Evolutionary conservation across 2,329 filamentous ascomycete species (phyloP), one percentile per base, ranked within the genome.

Genomic region (Diaporthe citriasiana): DNA sequence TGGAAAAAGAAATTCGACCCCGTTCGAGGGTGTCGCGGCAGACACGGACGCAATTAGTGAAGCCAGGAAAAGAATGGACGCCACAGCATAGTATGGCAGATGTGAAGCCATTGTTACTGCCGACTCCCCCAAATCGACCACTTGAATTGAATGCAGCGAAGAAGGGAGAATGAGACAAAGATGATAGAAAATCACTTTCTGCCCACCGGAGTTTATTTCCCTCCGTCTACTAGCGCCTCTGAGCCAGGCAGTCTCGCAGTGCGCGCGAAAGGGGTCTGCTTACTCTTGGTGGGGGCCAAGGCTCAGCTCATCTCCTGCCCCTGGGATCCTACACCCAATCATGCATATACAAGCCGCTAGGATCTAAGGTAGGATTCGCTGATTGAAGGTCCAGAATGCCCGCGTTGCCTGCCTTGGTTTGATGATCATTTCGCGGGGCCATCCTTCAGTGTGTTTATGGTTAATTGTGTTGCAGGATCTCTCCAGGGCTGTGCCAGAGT

Each of bases 1-100:
- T 13, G 60, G 71, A 35, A 73, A 73, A 7, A 73, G 71, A 47
- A 73, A 69, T 7, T 69, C 50, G 15, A 73, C 71, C 13, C 71
- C 60, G 35, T 70, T 73, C 17, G 51, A 33, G 19, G 51, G 51
- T 17, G 71, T 73, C 60, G 69, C 51, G 45, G 56, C 70, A 38
- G 47, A 68, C 45, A 40, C 63, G 35, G 22, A 40, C 47, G 47
- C 33, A 15, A 53, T 15, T 13, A 68, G 12, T 27, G 27, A n/a
- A 27, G 33, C 45, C 33, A 53, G 33, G 22, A 53, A 68, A 45
- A 68, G 63, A 68, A 13, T 15, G n/a, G 60, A 38, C 22, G n/a
- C 47, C n/a, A 68, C 22, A 13, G 8, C 22, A 40, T 22, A n/a
- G n/a, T n/a, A 17, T 27, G 63, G 33, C 47, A 19, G 33, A n/a